Evolutionary conservation across 2,329 filamentous ascomycete genomes (phyloP), one percentile per base, ranked within the genome.

Genomic region (Talaromyces sp.): DNA sequence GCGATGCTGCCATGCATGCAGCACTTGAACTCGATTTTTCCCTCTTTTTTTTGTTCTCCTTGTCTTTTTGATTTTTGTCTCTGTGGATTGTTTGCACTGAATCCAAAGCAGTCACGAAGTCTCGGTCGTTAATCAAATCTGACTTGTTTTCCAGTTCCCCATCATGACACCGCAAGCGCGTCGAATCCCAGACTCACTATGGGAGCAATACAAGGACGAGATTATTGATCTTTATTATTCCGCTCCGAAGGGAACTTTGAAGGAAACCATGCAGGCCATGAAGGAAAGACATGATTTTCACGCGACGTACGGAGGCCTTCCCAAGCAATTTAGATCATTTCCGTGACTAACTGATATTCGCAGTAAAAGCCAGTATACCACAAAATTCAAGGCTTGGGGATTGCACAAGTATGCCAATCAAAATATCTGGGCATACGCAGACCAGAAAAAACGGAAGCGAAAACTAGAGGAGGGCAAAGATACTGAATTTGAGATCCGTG

Each of bases 171-270:
- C 39, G 17, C 51, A 57, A 57, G 9, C 36, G 0, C 39, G 42
- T 60, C 59, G 42, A 10, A 60, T 60, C 33, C 17, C 42, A 7
- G 44, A 52, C 1, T n/a, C 54, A 19, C 9, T 44, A 44, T 60
- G 59, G 59, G 44, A 60, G 13, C 54, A 17, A 25, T 7, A 57
- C 32, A 57, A 28, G 9, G 22, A 52, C 11, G 54, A 60, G n/a
- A 60, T 60, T 7, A 57, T 13, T n/a, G 54, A 17, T 44, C 59
- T 57, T 27, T 60, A 60, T 32, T 60, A 60, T 57, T 47, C 15
- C 42, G 9, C 42, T 19, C 32, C 59, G 3, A 30, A 51, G 6
- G 53, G 53, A 22, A 49, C 59, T 15, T 19, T 57, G 54, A 27
- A n/a, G 22, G 39, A 52, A 36, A 60, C 59, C 9, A 60, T 60